Evolutionary conservation across 1,139 yeast genomes (phyloP).

Genomic region (Sugiyamaella castrensis): DNA sequence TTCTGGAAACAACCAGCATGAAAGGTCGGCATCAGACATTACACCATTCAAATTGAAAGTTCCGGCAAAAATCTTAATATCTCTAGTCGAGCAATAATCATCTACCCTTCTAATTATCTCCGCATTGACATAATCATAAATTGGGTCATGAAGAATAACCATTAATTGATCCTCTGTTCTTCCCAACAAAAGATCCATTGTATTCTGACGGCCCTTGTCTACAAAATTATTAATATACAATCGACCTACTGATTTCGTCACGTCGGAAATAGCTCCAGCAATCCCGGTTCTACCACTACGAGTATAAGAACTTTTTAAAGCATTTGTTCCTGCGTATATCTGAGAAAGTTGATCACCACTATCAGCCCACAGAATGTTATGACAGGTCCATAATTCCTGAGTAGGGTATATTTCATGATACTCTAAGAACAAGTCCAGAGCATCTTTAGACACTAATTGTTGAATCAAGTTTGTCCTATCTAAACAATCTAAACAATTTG

Average conservation of each 20-base stretch:
- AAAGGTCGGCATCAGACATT: constrained; percentile 52
- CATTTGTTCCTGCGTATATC: constrained; percentile 96
- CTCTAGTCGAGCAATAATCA: constrained; percentile 59
- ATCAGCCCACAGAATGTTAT: constrained; percentile 92
- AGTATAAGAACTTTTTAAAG: constrained; percentile 88
- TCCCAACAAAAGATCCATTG: constrained; percentile 84
- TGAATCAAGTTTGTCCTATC: constrained; percentile 93
- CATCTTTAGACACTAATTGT: constrained; percentile 70
- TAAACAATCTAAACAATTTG: constrained; percentile 91
- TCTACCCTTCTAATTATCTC: constrained; percentile 50
- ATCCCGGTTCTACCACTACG: constrained; percentile 93
- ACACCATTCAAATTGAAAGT: constrained; percentile 87
- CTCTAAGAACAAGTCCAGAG: constrained; percentile 62
- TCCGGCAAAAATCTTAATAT: constrained; percentile 70
- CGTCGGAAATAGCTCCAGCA: constrained; percentile 95
- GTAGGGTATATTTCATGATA: constrained; percentile 45
- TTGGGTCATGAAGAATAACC: constrained; percentile 82
- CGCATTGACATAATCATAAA: constrained; percentile 71
- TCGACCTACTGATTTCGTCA: constrained; percentile 90
- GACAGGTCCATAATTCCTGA: constrained; percentile 57
- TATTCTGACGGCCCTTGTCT: constrained; percentile 83
- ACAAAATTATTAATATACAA: constrained; percentile 95
- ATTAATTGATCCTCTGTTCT: constrained; percentile 67
- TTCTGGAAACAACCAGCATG: constrained; percentile 79
- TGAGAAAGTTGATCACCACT: constrained; percentile 97